A percentile compares a stretch with the other conserved stretches of the same genome.
Evolutionary conservation across 495 filamentous ascomycete genomes (phyloP).

Genomic region (Bacidia rubella): DNA sequence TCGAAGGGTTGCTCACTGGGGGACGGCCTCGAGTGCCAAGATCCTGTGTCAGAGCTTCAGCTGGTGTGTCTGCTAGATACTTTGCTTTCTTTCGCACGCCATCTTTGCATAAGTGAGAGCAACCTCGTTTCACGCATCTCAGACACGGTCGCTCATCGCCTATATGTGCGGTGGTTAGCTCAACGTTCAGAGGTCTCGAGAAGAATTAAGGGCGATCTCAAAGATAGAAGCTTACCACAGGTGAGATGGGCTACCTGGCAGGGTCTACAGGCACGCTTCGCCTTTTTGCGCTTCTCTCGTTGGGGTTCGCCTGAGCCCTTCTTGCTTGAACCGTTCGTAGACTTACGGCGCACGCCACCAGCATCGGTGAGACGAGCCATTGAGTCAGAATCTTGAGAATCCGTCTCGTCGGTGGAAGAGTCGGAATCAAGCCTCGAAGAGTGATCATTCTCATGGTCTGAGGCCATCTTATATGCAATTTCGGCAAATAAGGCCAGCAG

Average conservation of each 20-base stretch:
- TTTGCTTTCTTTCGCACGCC: conserved; percentile 98
- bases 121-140: conserved; percentile 82
- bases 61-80: conserved; percentile 90
- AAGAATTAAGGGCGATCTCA: too few relatives aligned
- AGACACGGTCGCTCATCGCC: conserved; percentile 84
- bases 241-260: conserved; percentile 96
- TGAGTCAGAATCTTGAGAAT: conserved; percentile 35
- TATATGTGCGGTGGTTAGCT: conserved; percentile 21
- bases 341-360: conserved; percentile 34
- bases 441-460: conserved; percentile 35
- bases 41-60: conserved; percentile 51
- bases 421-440: conserved; percentile 23
- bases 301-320: conserved; percentile 58
- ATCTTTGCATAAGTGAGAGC: conserved; percentile 84
- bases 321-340: conserved; percentile 40
- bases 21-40: conserved; percentile 26
- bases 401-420: conserved; percentile 35
- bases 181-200: neutral
- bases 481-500: conserved; percentile 3
- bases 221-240: conserved; percentile 58
- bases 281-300: conserved; percentile 88
- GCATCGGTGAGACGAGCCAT: conserved; percentile 40
- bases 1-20: conserved; percentile 29
- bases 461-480: conserved; percentile 33
- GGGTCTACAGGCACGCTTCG: conserved; percentile 84